phyloP scores from a whole-genome alignment of 129 eudicot species.

The Tanacetum coccineum region DNA sequence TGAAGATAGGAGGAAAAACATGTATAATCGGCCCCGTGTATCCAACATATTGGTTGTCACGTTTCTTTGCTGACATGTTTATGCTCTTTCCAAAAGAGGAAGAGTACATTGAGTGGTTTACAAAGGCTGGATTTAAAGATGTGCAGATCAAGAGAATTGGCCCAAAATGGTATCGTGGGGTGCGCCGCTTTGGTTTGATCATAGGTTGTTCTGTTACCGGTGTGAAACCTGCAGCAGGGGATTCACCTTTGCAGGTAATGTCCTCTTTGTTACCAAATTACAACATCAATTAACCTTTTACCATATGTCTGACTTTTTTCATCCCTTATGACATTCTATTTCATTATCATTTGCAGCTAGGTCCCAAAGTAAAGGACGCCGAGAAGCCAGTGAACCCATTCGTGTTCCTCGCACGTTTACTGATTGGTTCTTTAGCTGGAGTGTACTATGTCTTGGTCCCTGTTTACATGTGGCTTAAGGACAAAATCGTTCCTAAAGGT shows the following conservation, averaged over 20 bases:
- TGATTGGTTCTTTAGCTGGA: constrained; percentile 64
- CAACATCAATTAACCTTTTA: too few relatives aligned
- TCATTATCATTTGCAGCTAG: constrained; percentile 36
- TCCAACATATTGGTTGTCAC: constrained; percentile 46
- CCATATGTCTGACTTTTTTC: too few relatives aligned
- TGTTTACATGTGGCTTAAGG: constrained; percentile 76
- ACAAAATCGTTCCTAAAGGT: constrained; percentile 61
- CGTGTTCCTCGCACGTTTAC: constrained; percentile 43
- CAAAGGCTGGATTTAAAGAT: constrained; percentile 46
- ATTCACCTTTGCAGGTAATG: too few relatives aligned
- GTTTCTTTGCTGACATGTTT: constrained; percentile 48
- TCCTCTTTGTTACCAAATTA: too few relatives aligned
- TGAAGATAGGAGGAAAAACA: constrained; percentile 43
- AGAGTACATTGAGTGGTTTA: constrained; percentile 47
- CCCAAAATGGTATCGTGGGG: constrained; percentile 56
- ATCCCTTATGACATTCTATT: background rate
- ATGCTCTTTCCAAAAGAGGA: constrained; percentile 49
- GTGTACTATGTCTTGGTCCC: constrained; percentile 63
- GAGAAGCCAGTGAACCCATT: constrained; percentile 62
- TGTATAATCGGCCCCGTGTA: constrained; percentile 43
- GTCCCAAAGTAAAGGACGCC: constrained; percentile 81
- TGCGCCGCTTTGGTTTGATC: constrained; percentile 45
- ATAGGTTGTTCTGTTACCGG: constrained; percentile 50
- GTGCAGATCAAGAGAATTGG: constrained; percentile 44
- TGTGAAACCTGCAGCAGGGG: constrained; percentile 47